Conservation (phyloP, 192 early-diverging fungal species). For the Tieghemiomyces parasiticus region DNA sequence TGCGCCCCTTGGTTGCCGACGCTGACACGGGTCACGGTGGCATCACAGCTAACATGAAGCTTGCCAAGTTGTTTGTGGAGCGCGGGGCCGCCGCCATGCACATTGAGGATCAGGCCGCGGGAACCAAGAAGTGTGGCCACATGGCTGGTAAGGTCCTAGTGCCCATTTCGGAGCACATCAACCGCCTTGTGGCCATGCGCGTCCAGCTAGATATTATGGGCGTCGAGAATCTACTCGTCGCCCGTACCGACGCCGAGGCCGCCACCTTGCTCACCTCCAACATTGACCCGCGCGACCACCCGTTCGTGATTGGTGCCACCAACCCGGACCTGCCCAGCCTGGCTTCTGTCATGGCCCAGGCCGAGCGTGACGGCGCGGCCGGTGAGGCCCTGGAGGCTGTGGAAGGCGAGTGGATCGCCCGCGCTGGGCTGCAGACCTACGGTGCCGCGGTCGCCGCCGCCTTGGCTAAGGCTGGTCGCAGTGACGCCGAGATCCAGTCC, state of each 20-base stretch:
- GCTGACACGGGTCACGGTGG: slow-evolving; percentile 98
- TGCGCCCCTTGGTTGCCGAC: slow-evolving; percentile 93
- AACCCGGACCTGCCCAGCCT: slow-evolving; percentile 61
- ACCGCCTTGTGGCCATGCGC: slow-evolving; percentile 85
- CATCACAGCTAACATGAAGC: slow-evolving; percentile 94
- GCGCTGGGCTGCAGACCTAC: slow-evolving; percentile 72
- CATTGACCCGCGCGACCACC: slow-evolving; percentile 90
- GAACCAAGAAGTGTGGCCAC: slow-evolving; percentile 98
- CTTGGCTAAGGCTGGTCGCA: slow-evolving; percentile 25
- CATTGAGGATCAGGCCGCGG: slow-evolving; percentile 82
- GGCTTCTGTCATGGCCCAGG: slow-evolving; percentile 64
- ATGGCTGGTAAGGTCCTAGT: slow-evolving; percentile 99
- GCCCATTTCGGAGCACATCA: slow-evolving; percentile 94
- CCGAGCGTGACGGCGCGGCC: slow-evolving; percentile 48
- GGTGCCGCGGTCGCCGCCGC: slow-evolving; percentile 59
- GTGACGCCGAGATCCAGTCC: slow-evolving; percentile 29
- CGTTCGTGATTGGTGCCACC: slow-evolving; percentile 88
- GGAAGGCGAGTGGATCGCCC: slow-evolving; percentile 70
- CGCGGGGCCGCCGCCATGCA: slow-evolving; percentile 93
- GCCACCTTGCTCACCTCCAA: slow-evolving; percentile 92
- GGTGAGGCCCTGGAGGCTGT: slow-evolving; percentile 65
- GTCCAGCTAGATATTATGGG: slow-evolving; percentile 98
- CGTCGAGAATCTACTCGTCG: slow-evolving; percentile 83
- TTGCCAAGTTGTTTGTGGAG: slow-evolving; percentile 96
- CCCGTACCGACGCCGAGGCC: slow-evolving; percentile 94